phyloP scores from a whole-genome alignment of 2,329 filamentous ascomycete genomes.

The Fusarium irregulare region DNA sequence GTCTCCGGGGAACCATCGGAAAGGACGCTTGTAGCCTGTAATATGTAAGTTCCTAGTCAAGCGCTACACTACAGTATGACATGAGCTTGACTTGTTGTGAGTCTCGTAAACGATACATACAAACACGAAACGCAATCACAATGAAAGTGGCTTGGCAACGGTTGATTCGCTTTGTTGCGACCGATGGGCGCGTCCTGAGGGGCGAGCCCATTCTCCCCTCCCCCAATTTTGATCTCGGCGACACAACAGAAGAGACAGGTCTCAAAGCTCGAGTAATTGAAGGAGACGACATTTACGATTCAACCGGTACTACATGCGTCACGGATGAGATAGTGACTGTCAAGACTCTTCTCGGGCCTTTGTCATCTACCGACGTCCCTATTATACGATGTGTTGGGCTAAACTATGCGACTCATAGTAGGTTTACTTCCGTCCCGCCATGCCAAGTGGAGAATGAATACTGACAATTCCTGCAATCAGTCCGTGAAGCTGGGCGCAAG shows the following conservation, averaged over 20 bases:
- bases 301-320: constrained; percentile 58
- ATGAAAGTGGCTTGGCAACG: constrained; percentile 59
- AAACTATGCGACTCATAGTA: constrained; percentile 69
- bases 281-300: constrained; percentile 62
- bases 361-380: constrained; percentile 62
- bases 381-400: constrained; percentile 69
- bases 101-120: not conserved
- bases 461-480: constrained; percentile 44
- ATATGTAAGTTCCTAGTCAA: not conserved
- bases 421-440: not conserved
- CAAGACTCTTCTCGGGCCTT: constrained; percentile 63
- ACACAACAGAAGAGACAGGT: constrained; percentile 57
- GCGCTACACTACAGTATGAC: not conserved
- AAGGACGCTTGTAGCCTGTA: fast-evolving
- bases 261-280: constrained; percentile 64
- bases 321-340: constrained; percentile 66
- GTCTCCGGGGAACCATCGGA: constrained; percentile 3
- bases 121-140: not conserved
- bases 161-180: constrained; percentile 65
- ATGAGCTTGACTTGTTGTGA: not conserved
- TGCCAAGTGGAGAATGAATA: not conserved
- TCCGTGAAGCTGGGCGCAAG: constrained; percentile 62
- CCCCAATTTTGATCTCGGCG: constrained; percentile 58
- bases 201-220: constrained; percentile 63
- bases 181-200: constrained; percentile 61